Evolutionary conservation across 768 basidiomycete genomes (phyloP).

Genomic region (Naganishia onofrii): DNA sequence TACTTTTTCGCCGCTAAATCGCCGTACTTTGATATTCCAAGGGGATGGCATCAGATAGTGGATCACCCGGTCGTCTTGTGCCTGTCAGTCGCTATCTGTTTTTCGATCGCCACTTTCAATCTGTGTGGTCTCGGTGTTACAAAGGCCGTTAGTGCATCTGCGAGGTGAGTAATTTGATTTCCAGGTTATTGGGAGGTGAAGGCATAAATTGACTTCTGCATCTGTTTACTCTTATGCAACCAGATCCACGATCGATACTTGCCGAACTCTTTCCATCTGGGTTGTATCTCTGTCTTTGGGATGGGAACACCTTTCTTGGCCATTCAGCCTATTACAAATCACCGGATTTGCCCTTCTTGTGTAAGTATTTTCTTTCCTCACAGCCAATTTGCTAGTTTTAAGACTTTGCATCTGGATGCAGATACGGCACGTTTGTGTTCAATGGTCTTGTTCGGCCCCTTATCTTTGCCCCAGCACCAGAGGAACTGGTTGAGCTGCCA

Average conservation of each 20-base stretch:
- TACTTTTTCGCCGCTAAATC: slow-evolving; percentile 47
- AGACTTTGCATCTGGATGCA: slow-evolving; percentile 45
- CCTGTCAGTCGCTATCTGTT: slow-evolving; percentile 68
- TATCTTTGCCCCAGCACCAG: slow-evolving; percentile 59
- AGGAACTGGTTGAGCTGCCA: slow-evolving; percentile 56
- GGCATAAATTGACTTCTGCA: not conserved
- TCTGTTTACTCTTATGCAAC: not conserved
- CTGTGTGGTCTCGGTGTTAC: slow-evolving; percentile 89
- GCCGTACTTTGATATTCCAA: slow-evolving; percentile 75
- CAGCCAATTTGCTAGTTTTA: slow-evolving; percentile 18
- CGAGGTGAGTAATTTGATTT: slow-evolving; percentile 56
- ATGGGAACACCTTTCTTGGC: slow-evolving; percentile 82
- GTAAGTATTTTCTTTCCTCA: slow-evolving; percentile 58
- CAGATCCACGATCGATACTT: slow-evolving; percentile 80
- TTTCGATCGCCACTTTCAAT: slow-evolving; percentile 78
- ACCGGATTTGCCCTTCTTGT: slow-evolving; percentile 82
- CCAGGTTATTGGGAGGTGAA: not conserved
- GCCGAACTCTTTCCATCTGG: slow-evolving; percentile 95
- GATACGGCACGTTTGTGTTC: slow-evolving; percentile 93
- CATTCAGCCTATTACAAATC: slow-evolving; percentile 77
- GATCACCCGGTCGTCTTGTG: slow-evolving; percentile 68
- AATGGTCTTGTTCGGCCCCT: slow-evolving; percentile 76
- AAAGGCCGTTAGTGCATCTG: slow-evolving; percentile 87
- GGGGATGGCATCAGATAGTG: slow-evolving; percentile 86
- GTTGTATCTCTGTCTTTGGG: slow-evolving; percentile 75